phyloP scores from a whole-genome alignment of 495 filamentous ascomycete species.

The Lepraria neglecta region DNA sequence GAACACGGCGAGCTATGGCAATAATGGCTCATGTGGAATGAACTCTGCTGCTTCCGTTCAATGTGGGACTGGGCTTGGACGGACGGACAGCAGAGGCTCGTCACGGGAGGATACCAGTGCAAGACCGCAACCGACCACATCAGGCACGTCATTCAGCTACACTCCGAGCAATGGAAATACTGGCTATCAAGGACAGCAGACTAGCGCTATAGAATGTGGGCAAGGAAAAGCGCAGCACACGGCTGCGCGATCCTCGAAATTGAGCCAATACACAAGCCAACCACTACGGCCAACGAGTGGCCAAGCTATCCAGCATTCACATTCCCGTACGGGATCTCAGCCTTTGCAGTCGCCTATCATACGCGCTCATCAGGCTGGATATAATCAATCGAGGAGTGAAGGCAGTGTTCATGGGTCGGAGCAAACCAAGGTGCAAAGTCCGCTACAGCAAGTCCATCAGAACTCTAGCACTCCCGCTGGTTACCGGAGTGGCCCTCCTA shows the following conservation, averaged over 20 bases:
- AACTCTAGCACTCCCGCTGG: neutral
- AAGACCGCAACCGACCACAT: conserved; percentile 4
- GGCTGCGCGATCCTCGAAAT: neutral
- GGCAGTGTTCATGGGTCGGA: neutral
- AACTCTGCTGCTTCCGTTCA: neutral
- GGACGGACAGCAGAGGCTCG: neutral
- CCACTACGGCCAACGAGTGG: conserved; percentile 19
- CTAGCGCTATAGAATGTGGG: neutral
- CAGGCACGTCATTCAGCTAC: conserved; percentile 4
- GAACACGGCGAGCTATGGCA: conserved; percentile 9
- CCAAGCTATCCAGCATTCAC: conserved; percentile 14
- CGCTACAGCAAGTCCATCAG: neutral
- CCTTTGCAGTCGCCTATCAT: conserved; percentile 8
- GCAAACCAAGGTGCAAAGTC: neutral
- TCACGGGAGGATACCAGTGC: conserved; percentile 4
- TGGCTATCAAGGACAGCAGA: conserved; percentile 2
- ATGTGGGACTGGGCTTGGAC: neutral
- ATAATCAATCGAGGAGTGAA: neutral
- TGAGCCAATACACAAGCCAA: conserved; percentile 12
- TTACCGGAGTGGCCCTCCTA: neutral
- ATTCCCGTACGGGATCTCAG: conserved; percentile 10
- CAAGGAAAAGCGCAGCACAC: neutral
- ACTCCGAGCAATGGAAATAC: conserved; percentile 5
- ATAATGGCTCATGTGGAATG: conserved; percentile 2
- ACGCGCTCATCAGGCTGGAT: neutral